Base-by-base conservation (phyloP, 2,329 filamentous ascomycete genomes). In the Fusarium brevicatenulatum region DNA sequence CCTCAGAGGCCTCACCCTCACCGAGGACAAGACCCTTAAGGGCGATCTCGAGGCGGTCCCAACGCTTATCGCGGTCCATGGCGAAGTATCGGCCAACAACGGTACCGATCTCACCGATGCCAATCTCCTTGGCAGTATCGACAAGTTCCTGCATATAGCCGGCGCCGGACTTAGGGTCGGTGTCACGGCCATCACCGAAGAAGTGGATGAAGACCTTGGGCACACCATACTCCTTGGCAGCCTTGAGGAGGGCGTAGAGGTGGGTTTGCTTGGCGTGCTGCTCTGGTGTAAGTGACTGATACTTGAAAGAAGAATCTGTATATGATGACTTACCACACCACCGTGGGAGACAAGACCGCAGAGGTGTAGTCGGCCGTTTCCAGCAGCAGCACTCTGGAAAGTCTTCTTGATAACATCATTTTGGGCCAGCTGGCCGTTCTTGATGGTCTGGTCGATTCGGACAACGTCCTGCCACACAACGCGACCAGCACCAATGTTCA, bases 41-140 rank as follows among this genome's bases (percentile, higher is more conserved):
- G 76, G 93, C 96, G 76, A 97, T 79, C 86, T 98, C 94, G 76
- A 97, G 88, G 81, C 96, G 90, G 81, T 99, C 96, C 96, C 96
- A 99, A 82, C 96, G 91, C 94, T 98, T 98, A 84, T 99, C 96
- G 77, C 96, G 95, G 87, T 99, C 96, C 96, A 99, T 99, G 84
- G 95, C 94, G 83, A 93, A 99, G 91, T 98, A 99, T 77, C 95
- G 91, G 68, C 96, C 96, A 68, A 98, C 95, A 53, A 98, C 90
- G 42, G 96, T 98, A 37, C 94, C 95, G 74, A 99, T 90, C 84
- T 98, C 89, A 75, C 95, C 96, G 72, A 92, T 84, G 49, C 94
- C 95, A 75, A 97, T 89, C 83, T 98, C 94, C 84, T 96, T 91
- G 74, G 90, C 90, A 77, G 91, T 93, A 66, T 93, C 90, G 68